Percentiles rank a stretch among this genome's conserved stretches.
Evolutionary conservation across 1,139 yeast genomes (phyloP).

Genomic region (Pichia sp.): DNA sequence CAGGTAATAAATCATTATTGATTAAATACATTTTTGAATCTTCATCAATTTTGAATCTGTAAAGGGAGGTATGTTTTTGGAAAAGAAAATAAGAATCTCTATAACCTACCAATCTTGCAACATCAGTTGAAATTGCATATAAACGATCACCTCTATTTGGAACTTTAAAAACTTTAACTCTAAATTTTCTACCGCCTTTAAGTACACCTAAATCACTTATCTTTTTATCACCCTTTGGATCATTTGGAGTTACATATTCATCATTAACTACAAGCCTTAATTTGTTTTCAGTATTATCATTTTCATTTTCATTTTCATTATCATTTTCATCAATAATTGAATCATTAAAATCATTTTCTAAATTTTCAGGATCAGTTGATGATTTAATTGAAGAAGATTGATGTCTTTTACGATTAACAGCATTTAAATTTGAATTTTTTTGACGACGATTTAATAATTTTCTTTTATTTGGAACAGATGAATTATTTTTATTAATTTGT

Average conservation of each 20-base stretch:
- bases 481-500: background rate
- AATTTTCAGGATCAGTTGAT: slow-evolving; percentile 10
- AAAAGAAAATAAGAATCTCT: slow-evolving; percentile 87
- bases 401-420: slow-evolving; percentile 7
- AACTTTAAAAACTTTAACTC: slow-evolving; percentile 77
- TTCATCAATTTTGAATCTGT: slow-evolving; percentile 67
- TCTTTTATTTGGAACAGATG: background rate
- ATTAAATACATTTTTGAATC: slow-evolving; percentile 81
- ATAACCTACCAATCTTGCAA: slow-evolving; percentile 91
- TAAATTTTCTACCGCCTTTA: slow-evolving; percentile 67
- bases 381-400: slow-evolving; percentile 2
- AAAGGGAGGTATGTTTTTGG: slow-evolving; percentile 70
- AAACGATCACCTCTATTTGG: slow-evolving; percentile 64
- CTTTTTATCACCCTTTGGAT: slow-evolving; percentile 73
- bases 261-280: slow-evolving; percentile 46
- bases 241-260: slow-evolving; percentile 76
- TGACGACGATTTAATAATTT: background rate
- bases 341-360: slow-evolving; percentile 2
- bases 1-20: slow-evolving; percentile 76
- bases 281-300: too few species aligned
- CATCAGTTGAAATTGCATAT: slow-evolving; percentile 91
- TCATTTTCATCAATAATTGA: background rate
- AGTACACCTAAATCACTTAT: slow-evolving; percentile 64
- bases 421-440: slow-evolving; percentile 6
- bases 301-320: too few species aligned